These are phyloP conservation scores for Cordyceps javanica DNA, from an alignment of 2,329 filamentous ascomycete species.

Conservation along the genomic window DNA sequence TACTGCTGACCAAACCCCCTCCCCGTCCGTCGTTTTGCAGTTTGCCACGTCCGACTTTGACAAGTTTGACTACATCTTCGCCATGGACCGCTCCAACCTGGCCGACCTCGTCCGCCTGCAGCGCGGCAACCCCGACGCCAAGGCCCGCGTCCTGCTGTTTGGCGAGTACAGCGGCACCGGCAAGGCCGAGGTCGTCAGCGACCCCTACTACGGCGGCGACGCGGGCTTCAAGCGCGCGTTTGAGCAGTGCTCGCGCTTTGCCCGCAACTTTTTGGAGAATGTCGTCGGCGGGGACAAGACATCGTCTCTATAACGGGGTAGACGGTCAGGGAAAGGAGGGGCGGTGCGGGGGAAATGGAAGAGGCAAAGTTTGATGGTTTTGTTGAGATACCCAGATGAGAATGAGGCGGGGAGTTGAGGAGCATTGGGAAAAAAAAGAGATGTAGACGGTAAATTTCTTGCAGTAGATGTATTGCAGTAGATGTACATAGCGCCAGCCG, in stretches of 20 bases:
- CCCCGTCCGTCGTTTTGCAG: constrained; percentile 24
- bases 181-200: constrained; percentile 66
- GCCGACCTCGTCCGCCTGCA: constrained; percentile 59
- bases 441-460: too few relatives aligned
- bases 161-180: constrained; percentile 69
- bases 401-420: neutral
- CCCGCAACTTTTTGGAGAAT: constrained; percentile 65
- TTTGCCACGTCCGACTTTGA: constrained; percentile 65
- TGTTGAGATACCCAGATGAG: neutral
- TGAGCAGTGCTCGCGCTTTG: constrained; percentile 73
- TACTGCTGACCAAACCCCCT: too few relatives aligned
- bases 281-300: constrained; percentile 28
- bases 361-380: neutral
- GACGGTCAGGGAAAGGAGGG: neutral
- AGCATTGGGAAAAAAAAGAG: too few relatives aligned
- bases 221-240: constrained; percentile 82
- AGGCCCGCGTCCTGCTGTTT: constrained; percentile 71
- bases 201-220: constrained; percentile 87
- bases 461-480: too few relatives aligned
- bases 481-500: too few relatives aligned
- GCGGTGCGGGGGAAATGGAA: neutral
- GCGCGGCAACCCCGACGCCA: constrained; percentile 49
- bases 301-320: neutral
- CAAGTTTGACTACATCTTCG: constrained; percentile 86
- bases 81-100: constrained; percentile 86